A percentile compares a stretch with the other conserved stretches of the same genome.
Evolutionary conservation across 1,139 yeast genomes (phyloP).

Genomic region (Lizanozyma gosingica): DNA sequence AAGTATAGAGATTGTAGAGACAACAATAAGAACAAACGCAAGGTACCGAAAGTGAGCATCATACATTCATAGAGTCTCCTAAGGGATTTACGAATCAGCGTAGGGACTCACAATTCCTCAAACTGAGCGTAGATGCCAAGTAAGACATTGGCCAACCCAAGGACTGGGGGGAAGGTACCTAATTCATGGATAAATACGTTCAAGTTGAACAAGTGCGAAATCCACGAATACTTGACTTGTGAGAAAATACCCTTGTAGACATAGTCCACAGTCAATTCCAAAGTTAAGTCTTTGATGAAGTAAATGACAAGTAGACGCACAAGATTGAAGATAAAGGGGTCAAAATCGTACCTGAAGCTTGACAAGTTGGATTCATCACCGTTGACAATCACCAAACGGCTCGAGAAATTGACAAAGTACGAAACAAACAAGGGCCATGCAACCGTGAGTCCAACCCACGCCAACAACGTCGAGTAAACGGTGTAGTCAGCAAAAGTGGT

Average conservation of each 20-base stretch:
- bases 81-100: no score
- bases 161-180: constrained; percentile 33
- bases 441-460: constrained; percentile 29
- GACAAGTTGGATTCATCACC: constrained; percentile 29
- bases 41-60: no score
- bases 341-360: constrained; percentile 29
- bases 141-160: constrained; percentile 36
- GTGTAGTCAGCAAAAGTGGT: constrained; percentile 19
- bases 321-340: constrained; percentile 39
- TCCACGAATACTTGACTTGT: constrained; percentile 12
- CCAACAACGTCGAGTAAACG: constrained; percentile 17
- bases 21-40: no score
- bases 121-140: constrained; percentile 38
- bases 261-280: constrained; percentile 16
- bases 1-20: no score
- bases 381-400: constrained; percentile 27
- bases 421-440: constrained; percentile 26
- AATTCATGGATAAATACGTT: constrained; percentile 26
- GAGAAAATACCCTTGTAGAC: constrained; percentile 18
- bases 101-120: constrained; percentile 23
- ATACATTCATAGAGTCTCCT: no score
- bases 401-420: constrained; percentile 35
- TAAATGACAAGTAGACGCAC: constrained; percentile 31
- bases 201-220: constrained; percentile 24
- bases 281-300: constrained; percentile 19